These are phyloP conservation scores for Diaporthe destruens DNA, from an alignment of 2,329 filamentous ascomycete genomes.

Conservation along the genomic window DNA sequence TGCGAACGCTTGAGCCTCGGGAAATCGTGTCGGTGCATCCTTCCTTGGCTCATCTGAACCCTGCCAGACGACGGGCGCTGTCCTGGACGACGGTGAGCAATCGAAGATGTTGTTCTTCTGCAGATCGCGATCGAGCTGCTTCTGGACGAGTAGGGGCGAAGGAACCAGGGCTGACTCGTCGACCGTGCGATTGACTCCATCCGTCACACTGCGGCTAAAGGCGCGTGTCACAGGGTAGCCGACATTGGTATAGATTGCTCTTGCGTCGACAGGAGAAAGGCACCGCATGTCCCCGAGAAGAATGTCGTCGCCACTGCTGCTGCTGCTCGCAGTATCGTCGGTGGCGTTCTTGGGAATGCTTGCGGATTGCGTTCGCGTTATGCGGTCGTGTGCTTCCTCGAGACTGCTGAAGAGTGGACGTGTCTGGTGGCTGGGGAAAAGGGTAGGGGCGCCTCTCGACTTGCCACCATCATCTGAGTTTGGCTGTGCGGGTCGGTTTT, in stretches of 20 bases:
- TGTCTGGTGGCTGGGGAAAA: slow-evolving; percentile 47
- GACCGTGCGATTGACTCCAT: slow-evolving; percentile 17
- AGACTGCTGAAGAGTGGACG: slow-evolving; percentile 54
- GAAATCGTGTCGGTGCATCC: background rate
- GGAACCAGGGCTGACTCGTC: slow-evolving; percentile 10
- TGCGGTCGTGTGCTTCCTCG: slow-evolving; percentile 55
- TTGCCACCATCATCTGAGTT: slow-evolving; percentile 9
- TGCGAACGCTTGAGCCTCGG: slow-evolving; percentile 26
- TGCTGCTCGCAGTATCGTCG: slow-evolving; percentile 11
- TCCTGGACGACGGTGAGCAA: slow-evolving; percentile 7
- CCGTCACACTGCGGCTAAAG: slow-evolving; percentile 28
- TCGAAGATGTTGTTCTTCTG: background rate
- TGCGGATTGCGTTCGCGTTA: slow-evolving; percentile 48
- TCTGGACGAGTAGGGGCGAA: slow-evolving; percentile 38
- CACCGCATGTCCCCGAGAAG: slow-evolving; percentile 25
- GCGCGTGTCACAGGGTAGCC: background rate
- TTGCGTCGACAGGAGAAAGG: slow-evolving; percentile 19
- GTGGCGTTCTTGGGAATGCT: slow-evolving; percentile 31
- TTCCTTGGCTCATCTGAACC: background rate
- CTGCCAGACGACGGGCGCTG: slow-evolving; percentile 16
- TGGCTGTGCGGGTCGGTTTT: background rate
- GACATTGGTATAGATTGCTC: slow-evolving; percentile 14
- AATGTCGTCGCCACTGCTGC: slow-evolving; percentile 5
- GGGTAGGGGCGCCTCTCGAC: background rate
- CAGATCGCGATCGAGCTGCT: background rate